Evolutionary conservation across 495 filamentous ascomycete species (phyloP), one percentile per base, ranked within the genome.

Genomic region (Oidiodendron maius): DNA sequence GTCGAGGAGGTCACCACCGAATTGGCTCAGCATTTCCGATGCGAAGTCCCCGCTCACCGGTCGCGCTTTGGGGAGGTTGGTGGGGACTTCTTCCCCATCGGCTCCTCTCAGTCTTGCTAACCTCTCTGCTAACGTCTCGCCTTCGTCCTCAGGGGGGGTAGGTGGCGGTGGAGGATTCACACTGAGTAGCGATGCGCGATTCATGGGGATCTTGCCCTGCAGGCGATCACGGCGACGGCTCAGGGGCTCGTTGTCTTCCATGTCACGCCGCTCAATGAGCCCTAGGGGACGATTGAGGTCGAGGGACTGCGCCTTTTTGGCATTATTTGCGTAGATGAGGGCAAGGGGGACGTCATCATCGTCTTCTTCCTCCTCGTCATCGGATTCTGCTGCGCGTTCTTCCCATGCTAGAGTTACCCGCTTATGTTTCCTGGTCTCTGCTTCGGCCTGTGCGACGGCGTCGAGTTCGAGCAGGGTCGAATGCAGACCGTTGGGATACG

Each of bases 201-300:
- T 50, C 40, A 46, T 48, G 37, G 41, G 46, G 5, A 15, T 13
- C 6, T 50, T 36, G 42, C 86, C 90, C 45, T 80, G 76, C 13
- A 98, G 72, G 52, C 93, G 72, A 23, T 86, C 86, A 28, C 89
- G 80, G 8, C 93, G 83, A 15, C 71, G 71, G 54, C 87, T 90
- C 35, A 98, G 67, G 4, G 93, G 90, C 57, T 98, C 93, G 40
- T 85, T 89, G 55, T 97, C 93, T 63, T 98, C 93, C 52, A 91
- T 66, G 44, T 95, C 80, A 8, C 85, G 78, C 57, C 77, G 78
- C 60, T 91, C 90, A 71, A 98, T 83, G 16, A 98, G 67, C 12
- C 93, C 93, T 17, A 91, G 60, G 0, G 91, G 90, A 15, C 86
- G 77, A 30, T 78, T 76, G 13, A 66, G 63, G 32, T 81, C 74